phyloP scores from a whole-genome alignment of 2,329 filamentous ascomycete species.

The Stemphylium vesicarium region DNA sequence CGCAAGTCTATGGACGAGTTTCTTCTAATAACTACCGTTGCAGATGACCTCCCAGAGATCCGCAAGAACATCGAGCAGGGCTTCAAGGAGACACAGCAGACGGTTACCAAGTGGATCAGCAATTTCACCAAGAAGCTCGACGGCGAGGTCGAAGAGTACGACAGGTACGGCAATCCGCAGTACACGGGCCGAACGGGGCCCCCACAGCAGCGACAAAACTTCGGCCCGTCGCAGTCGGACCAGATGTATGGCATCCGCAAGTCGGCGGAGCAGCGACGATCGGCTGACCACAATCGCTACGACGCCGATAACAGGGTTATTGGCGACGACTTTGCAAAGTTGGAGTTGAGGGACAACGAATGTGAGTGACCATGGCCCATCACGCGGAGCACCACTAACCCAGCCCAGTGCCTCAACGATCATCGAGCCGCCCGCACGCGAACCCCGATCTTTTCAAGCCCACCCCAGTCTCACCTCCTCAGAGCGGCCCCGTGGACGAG shows the following conservation, averaged over 20 bases:
- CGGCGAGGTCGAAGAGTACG: constrained; percentile 70
- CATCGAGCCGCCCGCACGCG: constrained; percentile 69
- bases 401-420: constrained; percentile 54
- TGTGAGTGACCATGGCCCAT: constrained; percentile 43
- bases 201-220: constrained; percentile 48
- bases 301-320: constrained; percentile 93
- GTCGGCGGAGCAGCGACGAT: constrained; percentile 61
- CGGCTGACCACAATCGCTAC: constrained; percentile 88
- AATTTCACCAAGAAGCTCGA: constrained; percentile 93
- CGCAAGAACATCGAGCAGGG: constrained; percentile 92
- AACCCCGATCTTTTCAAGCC: constrained; percentile 85
- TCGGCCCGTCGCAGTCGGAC: constrained; percentile 48
- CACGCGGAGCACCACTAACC: constrained; percentile 1
- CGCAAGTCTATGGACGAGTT: background rate
- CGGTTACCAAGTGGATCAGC: constrained; percentile 91
- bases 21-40: background rate
- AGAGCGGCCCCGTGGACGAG: constrained; percentile 74
- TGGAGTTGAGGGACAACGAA: constrained; percentile 69
- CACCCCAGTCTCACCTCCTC: constrained; percentile 59
- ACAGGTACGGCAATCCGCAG: constrained; percentile 61
- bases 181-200: constrained; percentile 17
- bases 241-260: constrained; percentile 51
- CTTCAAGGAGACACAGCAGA: constrained; percentile 90
- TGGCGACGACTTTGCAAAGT: constrained; percentile 80
- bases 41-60: constrained; percentile 91